phyloP scores from a whole-genome alignment of 2,329 filamentous ascomycete species.

The Fusarium robinianum region DNA sequence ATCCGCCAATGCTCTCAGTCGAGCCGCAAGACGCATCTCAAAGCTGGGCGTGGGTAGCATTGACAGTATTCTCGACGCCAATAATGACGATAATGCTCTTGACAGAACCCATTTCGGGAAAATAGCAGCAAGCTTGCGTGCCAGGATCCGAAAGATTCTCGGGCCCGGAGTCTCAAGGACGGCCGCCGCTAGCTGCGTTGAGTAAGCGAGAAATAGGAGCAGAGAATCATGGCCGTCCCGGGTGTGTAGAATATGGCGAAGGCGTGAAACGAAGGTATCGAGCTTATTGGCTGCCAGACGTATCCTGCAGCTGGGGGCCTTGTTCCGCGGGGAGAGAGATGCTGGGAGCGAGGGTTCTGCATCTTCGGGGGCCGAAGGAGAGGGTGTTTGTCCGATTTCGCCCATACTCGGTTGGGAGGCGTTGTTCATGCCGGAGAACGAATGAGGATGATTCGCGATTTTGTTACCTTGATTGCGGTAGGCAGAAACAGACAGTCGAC shows the following conservation, averaged over 20 bases:
- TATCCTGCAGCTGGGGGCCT: background rate
- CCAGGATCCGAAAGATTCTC: fast-evolving
- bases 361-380: background rate
- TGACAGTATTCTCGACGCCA: background rate
- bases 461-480: too few species aligned
- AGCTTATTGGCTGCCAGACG: conserved; percentile 6
- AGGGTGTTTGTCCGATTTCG: too few species aligned
- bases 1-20: conserved; percentile 9
- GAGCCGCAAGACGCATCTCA: background rate
- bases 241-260: conserved; percentile 20
- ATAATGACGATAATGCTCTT: fast-evolving
- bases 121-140: fast-evolving
- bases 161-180: conserved; percentile 13
- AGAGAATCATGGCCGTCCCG: conserved; percentile 21
- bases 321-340: fast-evolving
- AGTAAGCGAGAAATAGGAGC: conserved; percentile 22
- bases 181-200: conserved; percentile 17
- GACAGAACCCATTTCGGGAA: background rate
- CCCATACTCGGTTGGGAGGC: too few species aligned
- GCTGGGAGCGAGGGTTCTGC: background rate
- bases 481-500: too few species aligned
- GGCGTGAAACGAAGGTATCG: conserved; percentile 14
- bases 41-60: background rate
- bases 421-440: too few species aligned
- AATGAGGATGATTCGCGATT: too few species aligned